Conservation (phyloP, 306 rosid genomes). For the Sicyos edulis region DNA sequence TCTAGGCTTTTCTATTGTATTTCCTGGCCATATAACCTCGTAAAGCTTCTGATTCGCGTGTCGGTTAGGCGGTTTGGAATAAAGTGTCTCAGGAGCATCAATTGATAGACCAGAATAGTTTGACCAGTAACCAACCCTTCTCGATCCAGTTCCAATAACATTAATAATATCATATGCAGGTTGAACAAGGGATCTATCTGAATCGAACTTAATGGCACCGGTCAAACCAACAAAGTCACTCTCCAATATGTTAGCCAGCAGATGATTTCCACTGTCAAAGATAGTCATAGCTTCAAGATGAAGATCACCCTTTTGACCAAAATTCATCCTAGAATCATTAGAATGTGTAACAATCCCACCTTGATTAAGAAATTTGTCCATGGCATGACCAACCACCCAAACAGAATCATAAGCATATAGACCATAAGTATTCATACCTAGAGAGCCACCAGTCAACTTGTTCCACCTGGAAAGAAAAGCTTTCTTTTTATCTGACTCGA, state of each 20-base stretch:
- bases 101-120: conserved; percentile 85
- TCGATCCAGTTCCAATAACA: conserved; percentile 69
- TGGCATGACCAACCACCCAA: conserved; percentile 72
- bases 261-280: conserved; percentile 61
- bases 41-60: conserved; percentile 50
- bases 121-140: conserved; percentile 79
- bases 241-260: conserved; percentile 54
- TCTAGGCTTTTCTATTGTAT: conserved; percentile 63
- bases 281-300: conserved; percentile 77
- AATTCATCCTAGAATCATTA: conserved; percentile 46
- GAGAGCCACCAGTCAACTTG: conserved; percentile 53
- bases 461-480: conserved; percentile 69
- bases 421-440: conserved; percentile 76
- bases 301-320: conserved; percentile 36
- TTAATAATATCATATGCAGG: conserved; percentile 80
- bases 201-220: conserved; percentile 57
- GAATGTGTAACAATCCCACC: conserved; percentile 64
- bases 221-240: conserved; percentile 63
- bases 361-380: conserved; percentile 59
- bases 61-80: conserved; percentile 62
- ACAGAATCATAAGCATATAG: conserved; percentile 85
- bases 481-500: conserved; percentile 65
- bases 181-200: conserved; percentile 48
- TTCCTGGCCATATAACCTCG: conserved; percentile 90
- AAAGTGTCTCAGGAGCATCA: conserved; percentile 66